Evolutionary conservation across 2,329 filamentous ascomycete genomes (phyloP).

Genomic region (Zasmidium citrigriseum): DNA sequence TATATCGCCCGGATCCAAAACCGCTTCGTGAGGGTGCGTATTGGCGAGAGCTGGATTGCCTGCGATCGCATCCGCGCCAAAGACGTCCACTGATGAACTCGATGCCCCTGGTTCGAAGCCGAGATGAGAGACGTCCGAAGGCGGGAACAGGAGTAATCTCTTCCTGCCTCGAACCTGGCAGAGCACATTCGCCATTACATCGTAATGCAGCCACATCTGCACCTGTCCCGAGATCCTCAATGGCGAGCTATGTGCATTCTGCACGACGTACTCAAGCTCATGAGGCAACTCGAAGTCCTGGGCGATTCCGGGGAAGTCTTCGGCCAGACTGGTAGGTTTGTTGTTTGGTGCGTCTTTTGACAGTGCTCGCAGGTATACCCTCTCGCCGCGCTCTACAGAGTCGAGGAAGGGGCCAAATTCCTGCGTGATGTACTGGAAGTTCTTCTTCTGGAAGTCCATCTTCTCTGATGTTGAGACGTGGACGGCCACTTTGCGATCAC

Average conservation of each 20-base stretch:
- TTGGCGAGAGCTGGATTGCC: slow-evolving; percentile 27
- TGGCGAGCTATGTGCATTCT: slow-evolving; percentile 75
- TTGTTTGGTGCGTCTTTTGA: slow-evolving; percentile 69
- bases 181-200: slow-evolving; percentile 86
- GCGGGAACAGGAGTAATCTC: slow-evolving; percentile 74
- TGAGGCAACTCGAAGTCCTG: slow-evolving; percentile 69
- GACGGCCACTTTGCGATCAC: slow-evolving; percentile 67
- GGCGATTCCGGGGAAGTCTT: slow-evolving; percentile 71
- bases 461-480: slow-evolving; percentile 65
- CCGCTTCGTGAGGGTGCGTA: slow-evolving; percentile 67
- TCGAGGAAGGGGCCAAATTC: slow-evolving; percentile 67
- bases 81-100: slow-evolving; percentile 75
- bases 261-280: slow-evolving; percentile 58
- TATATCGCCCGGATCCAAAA: slow-evolving; percentile 70
- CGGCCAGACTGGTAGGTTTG: slow-evolving; percentile 66
- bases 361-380: slow-evolving; percentile 76
- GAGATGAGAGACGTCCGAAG: slow-evolving; percentile 69
- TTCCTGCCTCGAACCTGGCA: slow-evolving; percentile 77
- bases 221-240: slow-evolving; percentile 77
- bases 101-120: slow-evolving; percentile 75
- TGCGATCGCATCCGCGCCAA: slow-evolving; percentile 39
- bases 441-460: slow-evolving; percentile 83
- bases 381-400: slow-evolving; percentile 59
- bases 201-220: slow-evolving; percentile 89
- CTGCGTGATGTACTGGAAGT: slow-evolving; percentile 74